Conservation (phyloP, 2,329 filamentous ascomycete species). For the Ilyonectria destructans region DNA sequence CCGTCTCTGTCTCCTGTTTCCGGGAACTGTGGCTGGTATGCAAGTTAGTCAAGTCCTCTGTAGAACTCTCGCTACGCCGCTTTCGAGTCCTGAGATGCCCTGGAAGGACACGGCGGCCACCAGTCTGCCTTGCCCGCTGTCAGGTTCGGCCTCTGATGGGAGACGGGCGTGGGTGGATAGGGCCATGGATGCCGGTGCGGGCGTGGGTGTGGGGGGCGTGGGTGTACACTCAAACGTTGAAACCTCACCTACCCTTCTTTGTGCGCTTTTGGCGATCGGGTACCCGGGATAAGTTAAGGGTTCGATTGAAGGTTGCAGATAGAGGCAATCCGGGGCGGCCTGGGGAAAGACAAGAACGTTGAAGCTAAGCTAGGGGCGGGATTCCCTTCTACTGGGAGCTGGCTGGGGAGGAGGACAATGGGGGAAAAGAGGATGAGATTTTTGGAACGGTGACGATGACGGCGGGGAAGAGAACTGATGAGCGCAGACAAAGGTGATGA, state of each 20-base stretch:
- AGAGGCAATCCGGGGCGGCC: not conserved
- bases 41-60: not conserved
- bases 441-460: slow-evolving; percentile 3
- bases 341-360: not conserved
- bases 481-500: not conserved
- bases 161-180: not conserved
- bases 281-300: not conserved
- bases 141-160: not conserved
- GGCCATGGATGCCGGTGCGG: not conserved
- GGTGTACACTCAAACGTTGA: not conserved
- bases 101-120: not conserved
- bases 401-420: not conserved
- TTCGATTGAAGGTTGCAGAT: not conserved
- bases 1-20: not conserved
- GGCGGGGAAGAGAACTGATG: not conserved
- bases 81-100: not conserved
- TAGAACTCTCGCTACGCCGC: not conserved
- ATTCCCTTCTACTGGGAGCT: not conserved
- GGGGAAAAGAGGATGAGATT: not conserved
- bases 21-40: not conserved
- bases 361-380: not conserved
- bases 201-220: not conserved
- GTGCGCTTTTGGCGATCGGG: not conserved
- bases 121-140: not conserved
- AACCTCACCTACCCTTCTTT: not conserved